Conservation (phyloP, 2,329 filamentous ascomycete genomes). For the Trichophyton benhamiae region DNA sequence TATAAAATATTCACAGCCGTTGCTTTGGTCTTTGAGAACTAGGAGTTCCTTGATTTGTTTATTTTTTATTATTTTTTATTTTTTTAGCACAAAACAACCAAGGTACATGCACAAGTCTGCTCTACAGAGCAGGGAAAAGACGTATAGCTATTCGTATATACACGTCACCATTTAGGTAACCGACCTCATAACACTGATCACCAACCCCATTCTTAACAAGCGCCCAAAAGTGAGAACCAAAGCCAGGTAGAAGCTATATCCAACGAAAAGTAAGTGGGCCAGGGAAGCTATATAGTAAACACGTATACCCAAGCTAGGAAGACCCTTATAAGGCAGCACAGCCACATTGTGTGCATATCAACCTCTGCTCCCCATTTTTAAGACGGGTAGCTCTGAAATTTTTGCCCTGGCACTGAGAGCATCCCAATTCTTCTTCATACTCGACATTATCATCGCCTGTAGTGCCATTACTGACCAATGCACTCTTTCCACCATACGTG, state of each 20-base stretch:
- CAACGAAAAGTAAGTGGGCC: not conserved
- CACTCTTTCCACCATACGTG: constrained; percentile 13
- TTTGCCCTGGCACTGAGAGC: constrained; percentile 46
- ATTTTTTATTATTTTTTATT: not conserved
- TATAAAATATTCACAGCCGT: not conserved
- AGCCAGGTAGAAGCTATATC: not conserved
- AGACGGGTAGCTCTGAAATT: constrained; percentile 52
- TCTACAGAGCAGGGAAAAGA: not conserved
- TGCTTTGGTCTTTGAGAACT: not conserved
- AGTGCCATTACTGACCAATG: not conserved
- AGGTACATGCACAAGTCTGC: not conserved
- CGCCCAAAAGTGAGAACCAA: not conserved
- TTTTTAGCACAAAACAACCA: not conserved
- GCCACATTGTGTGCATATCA: constrained; percentile 50
- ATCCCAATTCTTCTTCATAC: constrained; percentile 41
- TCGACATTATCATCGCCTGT: constrained; percentile 30
- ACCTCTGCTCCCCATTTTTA: constrained; percentile 40
- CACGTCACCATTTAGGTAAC: not conserved
- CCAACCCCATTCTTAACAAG: not conserved
- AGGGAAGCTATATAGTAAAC: too few species aligned
- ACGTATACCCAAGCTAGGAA: not conserved
- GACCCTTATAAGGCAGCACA: constrained; percentile 7
- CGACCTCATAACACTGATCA: not conserved
- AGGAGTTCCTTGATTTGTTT: not conserved
- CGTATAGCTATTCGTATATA: not conserved